phyloP scores from a whole-genome alignment of 768 basidiomycete genomes.

The Rhodotorula toruloides region DNA sequence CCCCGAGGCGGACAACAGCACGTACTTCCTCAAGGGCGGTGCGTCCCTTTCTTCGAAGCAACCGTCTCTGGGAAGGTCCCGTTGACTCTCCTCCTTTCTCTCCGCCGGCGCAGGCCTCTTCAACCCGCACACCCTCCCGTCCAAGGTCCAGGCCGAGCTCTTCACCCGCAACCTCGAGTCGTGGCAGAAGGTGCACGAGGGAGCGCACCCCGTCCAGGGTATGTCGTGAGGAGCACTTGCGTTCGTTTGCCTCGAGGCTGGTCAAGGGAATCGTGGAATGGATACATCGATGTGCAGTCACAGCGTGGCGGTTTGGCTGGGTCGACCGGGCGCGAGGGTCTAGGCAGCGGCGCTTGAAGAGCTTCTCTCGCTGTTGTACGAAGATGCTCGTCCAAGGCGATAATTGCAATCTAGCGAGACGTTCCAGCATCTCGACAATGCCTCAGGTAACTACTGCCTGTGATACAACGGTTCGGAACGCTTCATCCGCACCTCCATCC shows the following conservation, averaged over 20 bases:
- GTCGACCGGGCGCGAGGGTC: too few relatives aligned
- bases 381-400: too few relatives aligned
- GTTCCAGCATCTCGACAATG: background rate
- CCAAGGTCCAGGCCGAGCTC: background rate
- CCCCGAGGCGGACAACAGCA: too few relatives aligned
- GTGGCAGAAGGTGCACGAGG: slow-evolving; percentile 10
- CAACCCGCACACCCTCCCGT: background rate
- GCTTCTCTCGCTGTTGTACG: too few relatives aligned
- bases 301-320: too few relatives aligned
- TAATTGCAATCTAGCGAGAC: too few relatives aligned
- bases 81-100: background rate
- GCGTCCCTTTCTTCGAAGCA: too few relatives aligned
- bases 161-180: slow-evolving; percentile 17
- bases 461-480: background rate
- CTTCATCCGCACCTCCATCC: slow-evolving; percentile 24
- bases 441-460: background rate
- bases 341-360: too few relatives aligned
- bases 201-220: background rate
- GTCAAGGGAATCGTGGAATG: background rate
- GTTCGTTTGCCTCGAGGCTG: background rate
- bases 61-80: too few relatives aligned
- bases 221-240: background rate
- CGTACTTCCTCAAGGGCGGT: too few relatives aligned
- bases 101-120: slow-evolving; percentile 1
- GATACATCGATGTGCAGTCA: too few relatives aligned